Evolutionary conservation across 2,329 filamentous ascomycete genomes (phyloP), one percentile per base, ranked within the genome.

Genomic region (Neonectria sp.): DNA sequence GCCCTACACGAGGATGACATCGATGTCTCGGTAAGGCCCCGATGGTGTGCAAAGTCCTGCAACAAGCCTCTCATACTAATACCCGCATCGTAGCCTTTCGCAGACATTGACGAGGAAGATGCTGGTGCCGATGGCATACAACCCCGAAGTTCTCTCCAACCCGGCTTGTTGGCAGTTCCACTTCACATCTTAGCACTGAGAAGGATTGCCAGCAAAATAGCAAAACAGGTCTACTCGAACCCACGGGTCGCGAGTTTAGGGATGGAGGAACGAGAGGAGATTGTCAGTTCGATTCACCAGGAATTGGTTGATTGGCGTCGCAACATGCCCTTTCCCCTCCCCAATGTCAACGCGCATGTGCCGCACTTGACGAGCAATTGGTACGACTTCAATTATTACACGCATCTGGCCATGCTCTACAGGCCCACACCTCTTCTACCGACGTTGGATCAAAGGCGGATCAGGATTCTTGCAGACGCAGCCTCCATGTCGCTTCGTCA

Each of bases 381-480:
- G 84, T 85, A 82, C 68, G 83, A 85, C 60, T 80, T 84, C 51
- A 86, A 86, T 71, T 85, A 83, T 69, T 85, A 85, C 68, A 83
- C 79, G 0, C 83, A 86, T 55, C 71, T 85, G 1, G 80, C 80
- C 13, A 81, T 83, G 74, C 72, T 86, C 4, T 85, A 85, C 68
- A 75, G 83, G 3, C 84, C 83, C 1, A 84, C 83, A 1, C 82
- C 83, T 1, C 66, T 84, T 0, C 81, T 77, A 25, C 83, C 83
- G 2, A 77, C 76, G 1, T 71, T 83, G 27, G 79, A 82, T 63
- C 59, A 75, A 9, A 57, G 71, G 5, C 77, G 78, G 40, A 77
- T 85, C 43, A 80, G 80, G 49, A 75, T 79, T 0, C 76, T 85
- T 4, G 79, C 76, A 1, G 79, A 79, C 13, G 81, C 83, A 5